phyloP scores from a whole-genome alignment of 225 moss, liverwort and hornwort species.

The Asterella californica region DNA sequence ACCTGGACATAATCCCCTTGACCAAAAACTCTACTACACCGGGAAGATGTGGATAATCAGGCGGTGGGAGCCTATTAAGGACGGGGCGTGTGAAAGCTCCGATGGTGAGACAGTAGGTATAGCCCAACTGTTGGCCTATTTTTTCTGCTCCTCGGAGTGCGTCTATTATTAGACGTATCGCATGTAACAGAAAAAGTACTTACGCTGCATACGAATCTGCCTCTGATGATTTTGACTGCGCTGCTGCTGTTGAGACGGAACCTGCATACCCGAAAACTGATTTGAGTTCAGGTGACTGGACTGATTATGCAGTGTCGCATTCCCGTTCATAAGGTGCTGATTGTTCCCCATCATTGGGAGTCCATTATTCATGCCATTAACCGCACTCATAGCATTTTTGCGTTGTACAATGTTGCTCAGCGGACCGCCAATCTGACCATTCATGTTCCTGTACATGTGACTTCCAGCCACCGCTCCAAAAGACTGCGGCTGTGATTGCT shows the following conservation, averaged over 20 bases:
- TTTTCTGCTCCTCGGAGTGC: too few species aligned
- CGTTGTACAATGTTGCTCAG: constrained; percentile 60
- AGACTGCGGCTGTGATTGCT: constrained; percentile 33
- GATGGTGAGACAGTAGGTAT: too few species aligned
- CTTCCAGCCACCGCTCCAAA: constrained; percentile 53
- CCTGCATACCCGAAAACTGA: constrained; percentile 71
- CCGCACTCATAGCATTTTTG: constrained; percentile 43
- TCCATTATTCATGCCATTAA: constrained; percentile 78
- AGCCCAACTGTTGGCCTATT: too few species aligned
- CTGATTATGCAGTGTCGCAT: constrained; percentile 53
- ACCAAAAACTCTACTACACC: too few species aligned
- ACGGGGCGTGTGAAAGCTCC: too few species aligned
- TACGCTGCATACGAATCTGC: constrained; percentile 66
- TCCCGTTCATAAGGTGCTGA: constrained; percentile 76
- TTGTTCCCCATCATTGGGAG: constrained; percentile 59
- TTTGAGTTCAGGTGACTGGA: constrained; percentile 56
- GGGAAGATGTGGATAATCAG: too few species aligned
- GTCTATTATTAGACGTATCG: too few species aligned
- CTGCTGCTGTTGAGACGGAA: constrained; percentile 54
- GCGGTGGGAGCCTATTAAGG: too few species aligned
- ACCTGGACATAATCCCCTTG: too few species aligned
- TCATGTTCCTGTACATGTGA: constrained; percentile 63
- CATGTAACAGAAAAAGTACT: constrained; percentile 7
- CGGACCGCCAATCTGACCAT: constrained; percentile 62
- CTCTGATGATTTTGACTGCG: constrained; percentile 50